These are phyloP conservation scores for Suillus bovinus DNA, from an alignment of 768 basidiomycete species.

Conservation along the genomic window DNA sequence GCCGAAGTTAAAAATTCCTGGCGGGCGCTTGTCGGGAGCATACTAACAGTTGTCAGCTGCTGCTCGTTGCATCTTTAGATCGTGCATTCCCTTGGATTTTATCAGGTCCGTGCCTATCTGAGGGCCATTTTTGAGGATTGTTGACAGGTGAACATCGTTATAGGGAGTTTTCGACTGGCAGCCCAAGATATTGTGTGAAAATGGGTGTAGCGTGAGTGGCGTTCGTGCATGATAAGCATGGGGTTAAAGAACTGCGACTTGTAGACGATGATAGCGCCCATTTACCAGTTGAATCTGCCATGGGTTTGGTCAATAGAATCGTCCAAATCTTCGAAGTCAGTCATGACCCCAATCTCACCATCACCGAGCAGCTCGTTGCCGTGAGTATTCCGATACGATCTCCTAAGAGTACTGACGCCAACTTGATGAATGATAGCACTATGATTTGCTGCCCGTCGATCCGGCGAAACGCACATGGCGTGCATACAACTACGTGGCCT, in stretches of 20 bases:
- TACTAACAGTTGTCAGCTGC: too few species aligned
- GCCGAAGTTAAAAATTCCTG: too few species aligned
- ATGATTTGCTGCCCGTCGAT: constrained; percentile 69
- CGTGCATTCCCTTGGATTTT: too few species aligned
- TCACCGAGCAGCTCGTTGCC: constrained; percentile 57
- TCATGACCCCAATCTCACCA: constrained; percentile 52
- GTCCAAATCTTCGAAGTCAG: constrained; percentile 47
- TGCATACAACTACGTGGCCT: constrained; percentile 63
- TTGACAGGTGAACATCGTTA: too few species aligned
- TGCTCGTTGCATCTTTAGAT: too few species aligned
- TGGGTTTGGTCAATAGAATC: constrained; percentile 28
- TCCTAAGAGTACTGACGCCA: not conserved
- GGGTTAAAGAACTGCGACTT: not conserved
- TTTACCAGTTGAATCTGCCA: constrained; percentile 5
- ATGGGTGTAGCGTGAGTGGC: too few species aligned
- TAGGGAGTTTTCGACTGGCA: too few species aligned
- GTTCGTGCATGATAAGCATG: not conserved
- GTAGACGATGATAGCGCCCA: too few species aligned
- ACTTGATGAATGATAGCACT: constrained; percentile 46
- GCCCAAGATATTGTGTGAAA: too few species aligned
- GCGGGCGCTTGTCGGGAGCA: too few species aligned
- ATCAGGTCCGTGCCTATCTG: too few species aligned
- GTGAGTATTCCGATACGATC: constrained; percentile 36
- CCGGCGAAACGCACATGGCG: constrained; percentile 66
- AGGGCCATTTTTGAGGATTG: too few species aligned